Percentiles rank a stretch among this genome's conserved stretches.
Evolutionary conservation across 495 filamentous ascomycete genomes (phyloP).

Genomic region (Geopyxis carbonaria): DNA sequence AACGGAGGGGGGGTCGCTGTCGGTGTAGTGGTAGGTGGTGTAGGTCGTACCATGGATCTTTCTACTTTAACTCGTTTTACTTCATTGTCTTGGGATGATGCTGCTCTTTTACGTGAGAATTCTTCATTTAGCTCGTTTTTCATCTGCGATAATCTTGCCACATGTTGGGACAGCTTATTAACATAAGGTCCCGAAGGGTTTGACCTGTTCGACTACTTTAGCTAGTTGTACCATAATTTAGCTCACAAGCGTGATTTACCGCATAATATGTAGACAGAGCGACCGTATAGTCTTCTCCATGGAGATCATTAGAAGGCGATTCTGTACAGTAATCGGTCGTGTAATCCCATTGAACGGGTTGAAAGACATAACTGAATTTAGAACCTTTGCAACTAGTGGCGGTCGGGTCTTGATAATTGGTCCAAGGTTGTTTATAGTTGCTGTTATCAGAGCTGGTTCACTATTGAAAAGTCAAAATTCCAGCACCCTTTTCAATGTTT

Average conservation of each 20-base stretch:
- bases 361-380: constrained; percentile 73
- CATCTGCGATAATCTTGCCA: constrained; percentile 59
- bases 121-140: constrained; percentile 62
- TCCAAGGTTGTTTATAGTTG: constrained; percentile 74
- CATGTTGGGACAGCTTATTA: constrained; percentile 60
- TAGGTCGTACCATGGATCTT: constrained; percentile 11
- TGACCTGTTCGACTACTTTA: constrained; percentile 2
- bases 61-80: constrained; percentile 54
- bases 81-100: constrained; percentile 39
- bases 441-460: constrained; percentile 77
- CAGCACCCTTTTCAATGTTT: constrained; percentile 1
- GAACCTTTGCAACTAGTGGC: constrained; percentile 63
- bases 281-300: constrained; percentile 84
- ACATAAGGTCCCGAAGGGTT: constrained; percentile 26
- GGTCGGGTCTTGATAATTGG: constrained; percentile 64
- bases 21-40: constrained; percentile 32
- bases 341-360: constrained; percentile 68
- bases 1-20: constrained; percentile 22
- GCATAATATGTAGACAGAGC: constrained; percentile 53
- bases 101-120: constrained; percentile 54
- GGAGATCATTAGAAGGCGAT: constrained; percentile 67
- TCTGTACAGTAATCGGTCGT: constrained; percentile 57
- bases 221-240: neutral
- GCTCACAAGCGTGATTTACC: constrained; percentile 9
- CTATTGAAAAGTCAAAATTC: constrained; percentile 29